Conservation (phyloP, 2,329 filamentous ascomycete genomes). For the Ophiostoma novo-ulmi region DNA sequence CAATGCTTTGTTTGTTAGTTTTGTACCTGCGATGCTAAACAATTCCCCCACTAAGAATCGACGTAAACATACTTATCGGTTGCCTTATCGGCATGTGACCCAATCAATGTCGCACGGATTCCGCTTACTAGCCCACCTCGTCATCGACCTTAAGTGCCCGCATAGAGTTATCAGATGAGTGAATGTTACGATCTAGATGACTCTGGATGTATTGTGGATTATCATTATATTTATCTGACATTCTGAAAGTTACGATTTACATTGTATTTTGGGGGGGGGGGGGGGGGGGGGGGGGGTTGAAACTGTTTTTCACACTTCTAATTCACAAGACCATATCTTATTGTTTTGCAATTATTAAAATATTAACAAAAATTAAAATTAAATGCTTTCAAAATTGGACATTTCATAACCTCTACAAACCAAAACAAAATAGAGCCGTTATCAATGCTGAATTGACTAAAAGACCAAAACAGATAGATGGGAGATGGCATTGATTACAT, state of each 20-base stretch:
- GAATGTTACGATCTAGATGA: background rate
- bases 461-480: no score
- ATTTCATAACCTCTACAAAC: no score
- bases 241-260: background rate
- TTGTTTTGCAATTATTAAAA: no score
- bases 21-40: background rate
- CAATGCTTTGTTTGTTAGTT: background rate
- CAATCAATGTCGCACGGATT: constrained; percentile 1
- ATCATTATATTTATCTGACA: background rate
- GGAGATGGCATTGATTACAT: no score
- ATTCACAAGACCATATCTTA: no score
- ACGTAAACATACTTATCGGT: background rate
- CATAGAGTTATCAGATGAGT: background rate
- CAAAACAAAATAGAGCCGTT: no score
- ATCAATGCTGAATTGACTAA: no score
- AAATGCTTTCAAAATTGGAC: no score
- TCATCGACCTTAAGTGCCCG: background rate
- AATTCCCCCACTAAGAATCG: constrained; percentile 2
- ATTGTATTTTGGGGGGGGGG: no score
- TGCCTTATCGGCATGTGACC: constrained; percentile 10
- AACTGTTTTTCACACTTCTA: no score
- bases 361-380: no score
- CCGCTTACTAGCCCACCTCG: background rate
- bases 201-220: background rate
- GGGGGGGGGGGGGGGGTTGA: no score